Evolutionary conservation across 176 grass and related monocot genomes (phyloP).

Genomic region (Miscanthus lutarioriparius): DNA sequence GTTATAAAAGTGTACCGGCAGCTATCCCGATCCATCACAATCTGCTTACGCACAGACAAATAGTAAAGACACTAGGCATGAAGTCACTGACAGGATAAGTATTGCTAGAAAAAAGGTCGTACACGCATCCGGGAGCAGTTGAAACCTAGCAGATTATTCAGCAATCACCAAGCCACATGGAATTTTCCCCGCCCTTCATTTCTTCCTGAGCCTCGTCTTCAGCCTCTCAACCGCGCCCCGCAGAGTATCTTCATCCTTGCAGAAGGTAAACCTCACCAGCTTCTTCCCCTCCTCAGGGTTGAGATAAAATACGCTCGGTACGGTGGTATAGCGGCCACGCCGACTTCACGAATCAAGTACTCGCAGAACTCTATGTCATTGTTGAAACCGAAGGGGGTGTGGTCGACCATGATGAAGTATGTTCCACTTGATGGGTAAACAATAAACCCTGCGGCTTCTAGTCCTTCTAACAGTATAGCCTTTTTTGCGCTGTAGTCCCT

Average conservation of each 20-base stretch:
- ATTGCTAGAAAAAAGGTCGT: constrained; percentile 23
- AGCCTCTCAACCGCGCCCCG: constrained; percentile 75
- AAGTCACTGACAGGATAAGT: constrained; percentile 29
- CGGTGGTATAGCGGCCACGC: constrained; percentile 87
- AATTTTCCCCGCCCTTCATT: constrained; percentile 20
- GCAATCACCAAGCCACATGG: constrained; percentile 21
- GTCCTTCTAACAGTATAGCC: constrained; percentile 70
- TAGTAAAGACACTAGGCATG: constrained; percentile 15
- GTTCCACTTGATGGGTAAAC: constrained; percentile 92
- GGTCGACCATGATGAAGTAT: constrained; percentile 89
- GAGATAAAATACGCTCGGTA: constrained; percentile 94
- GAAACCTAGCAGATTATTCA: constrained; percentile 45
- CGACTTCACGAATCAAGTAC: constrained; percentile 84
- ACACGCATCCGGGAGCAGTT: constrained; percentile 24
- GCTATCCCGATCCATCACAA: constrained; percentile 25
- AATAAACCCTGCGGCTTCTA: constrained; percentile 74
- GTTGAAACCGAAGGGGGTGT: constrained; percentile 84
- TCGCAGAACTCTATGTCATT: constrained; percentile 87
- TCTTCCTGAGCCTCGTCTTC: constrained; percentile 80
- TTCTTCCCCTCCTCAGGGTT: constrained; percentile 95
- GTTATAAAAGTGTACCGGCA: constrained; percentile 2
- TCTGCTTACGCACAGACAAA: constrained; percentile 19
- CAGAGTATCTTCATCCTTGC: constrained; percentile 90
- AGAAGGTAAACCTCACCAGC: constrained; percentile 96
- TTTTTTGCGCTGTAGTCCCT: constrained; percentile 81